These are phyloP conservation scores for Groenewaldozyma tartarivorans DNA, from an alignment of 805 yeast species.

Conservation along the genomic window DNA sequence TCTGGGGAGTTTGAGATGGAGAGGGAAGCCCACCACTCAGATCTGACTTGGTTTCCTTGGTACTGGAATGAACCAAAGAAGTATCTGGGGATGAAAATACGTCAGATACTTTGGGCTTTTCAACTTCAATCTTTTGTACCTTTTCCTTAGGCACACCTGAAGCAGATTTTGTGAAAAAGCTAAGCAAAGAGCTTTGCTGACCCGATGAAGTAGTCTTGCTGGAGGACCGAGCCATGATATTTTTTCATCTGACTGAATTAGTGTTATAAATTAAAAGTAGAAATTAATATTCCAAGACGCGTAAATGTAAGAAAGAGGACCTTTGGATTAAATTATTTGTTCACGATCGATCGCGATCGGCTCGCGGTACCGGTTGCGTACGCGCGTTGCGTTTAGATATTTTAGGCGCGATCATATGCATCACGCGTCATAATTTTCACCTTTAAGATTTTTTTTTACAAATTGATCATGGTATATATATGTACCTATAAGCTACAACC, in stretches of 20 bases:
- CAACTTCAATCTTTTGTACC: neutral
- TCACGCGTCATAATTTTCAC: too few relatives aligned
- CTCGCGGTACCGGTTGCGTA: too few relatives aligned
- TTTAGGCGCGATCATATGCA: too few relatives aligned
- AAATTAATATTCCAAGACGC: too few relatives aligned
- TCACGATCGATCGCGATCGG: too few relatives aligned
- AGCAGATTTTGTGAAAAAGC: neutral
- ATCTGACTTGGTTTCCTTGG: neutral
- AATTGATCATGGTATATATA: too few relatives aligned
- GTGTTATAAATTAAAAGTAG: too few relatives aligned
- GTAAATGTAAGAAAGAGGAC: too few relatives aligned
- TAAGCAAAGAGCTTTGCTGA: neutral
- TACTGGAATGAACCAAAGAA: neutral
- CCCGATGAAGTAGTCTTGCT: neutral
- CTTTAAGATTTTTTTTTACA: too few relatives aligned
- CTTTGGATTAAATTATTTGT: too few relatives aligned
- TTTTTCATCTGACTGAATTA: neutral
- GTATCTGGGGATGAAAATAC: neutral
- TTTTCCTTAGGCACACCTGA: neutral
- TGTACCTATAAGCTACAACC: too few relatives aligned
- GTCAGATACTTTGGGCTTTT: neutral
- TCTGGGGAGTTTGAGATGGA: neutral
- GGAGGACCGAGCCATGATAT: neutral
- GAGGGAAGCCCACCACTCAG: neutral
- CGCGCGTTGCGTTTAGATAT: too few relatives aligned